Base-by-base conservation (phyloP, 805 yeast species). In the Monosporozyma solicola region DNA sequence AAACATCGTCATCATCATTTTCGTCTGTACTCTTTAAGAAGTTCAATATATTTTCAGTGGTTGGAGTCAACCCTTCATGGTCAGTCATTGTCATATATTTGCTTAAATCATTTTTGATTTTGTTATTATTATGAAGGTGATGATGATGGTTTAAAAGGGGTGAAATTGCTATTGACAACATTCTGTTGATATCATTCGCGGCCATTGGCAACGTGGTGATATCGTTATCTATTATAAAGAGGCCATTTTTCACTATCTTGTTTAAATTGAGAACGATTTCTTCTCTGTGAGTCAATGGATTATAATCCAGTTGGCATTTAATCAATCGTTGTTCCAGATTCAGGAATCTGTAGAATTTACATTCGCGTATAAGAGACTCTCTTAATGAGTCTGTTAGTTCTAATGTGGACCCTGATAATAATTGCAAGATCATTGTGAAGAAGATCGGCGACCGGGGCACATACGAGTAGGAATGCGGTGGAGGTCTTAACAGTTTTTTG, bases 281-380 rank as follows among this genome's bases (percentile, higher is more conserved):
- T 57, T 82, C 81, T 1, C 59, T 56, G 2, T 63, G 59, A 0
- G 74, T 62, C 57, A 79, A 74, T 0, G 87, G 85, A 59, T 86
- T 84, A 48, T 66, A 65, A 1, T 69, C 55, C 11, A 85, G 73
- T 29, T 66, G 66, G 59, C 77, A 79, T 49, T 77, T 76, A n/a
- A 85, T 67, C 25, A 90, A 64, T 55, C 75, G 69, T 69, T 89
- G 95, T 64, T 86, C 95, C 41, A 90, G 71, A 39, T 82, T 89
- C 48, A 80, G 70, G 59, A 90, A 84, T 48, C 92, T 74, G 66
- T 87, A 90, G 68, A 85, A 90, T 47, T 78, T 74, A 57, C 95
- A 86, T 63, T 90, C 97, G 51, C 74, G 74, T 8, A 84, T 66
- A 54, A 90, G 71, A 15, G 78, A 66, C 9, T 69, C 65, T 44